A percentile compares a stretch with the other conserved stretches of the same genome.
These are phyloP conservation scores for Pythium folliculosum DNA, from an alignment of 352 stramenopile species.

Conservation along the genomic window DNA sequence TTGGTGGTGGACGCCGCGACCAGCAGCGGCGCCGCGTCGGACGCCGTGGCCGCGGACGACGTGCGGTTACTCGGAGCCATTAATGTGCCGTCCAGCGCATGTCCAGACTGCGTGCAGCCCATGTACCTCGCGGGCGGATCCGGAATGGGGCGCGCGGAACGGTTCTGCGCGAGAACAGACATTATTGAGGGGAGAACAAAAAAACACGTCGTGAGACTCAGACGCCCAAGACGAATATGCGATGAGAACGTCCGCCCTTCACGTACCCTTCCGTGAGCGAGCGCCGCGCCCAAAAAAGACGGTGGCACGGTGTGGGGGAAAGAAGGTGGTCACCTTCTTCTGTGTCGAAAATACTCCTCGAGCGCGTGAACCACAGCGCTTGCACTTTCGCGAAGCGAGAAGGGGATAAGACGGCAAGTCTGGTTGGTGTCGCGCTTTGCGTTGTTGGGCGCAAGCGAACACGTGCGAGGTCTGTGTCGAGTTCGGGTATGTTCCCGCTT, in stretches of 20 bases:
- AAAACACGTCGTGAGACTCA: constrained; percentile 8
- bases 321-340: neutral
- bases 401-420: constrained; percentile 8
- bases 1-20: neutral
- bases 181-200: neutral
- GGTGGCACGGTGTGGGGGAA: neutral
- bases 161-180: constrained; percentile 14
- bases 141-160: constrained; percentile 17
- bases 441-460: neutral
- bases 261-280: constrained; percentile 5
- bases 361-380: neutral
- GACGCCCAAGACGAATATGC: constrained; percentile 10
- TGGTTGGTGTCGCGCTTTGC: neutral
- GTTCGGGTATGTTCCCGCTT: constrained; percentile 7
- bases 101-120: constrained; percentile 32
- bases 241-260: neutral
- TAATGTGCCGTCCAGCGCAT: constrained; percentile 26
- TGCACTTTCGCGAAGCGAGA: neutral
- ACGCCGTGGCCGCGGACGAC: neutral
- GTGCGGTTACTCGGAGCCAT: constrained; percentile 17
- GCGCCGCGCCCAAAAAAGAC: constrained; percentile 1
- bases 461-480: constrained; percentile 15
- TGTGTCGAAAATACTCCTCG: constrained; percentile 9
- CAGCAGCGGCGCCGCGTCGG: constrained; percentile 17
- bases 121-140: constrained; percentile 23